Conservation (phyloP, 345 rosid species). For the Hibiscus mutabilis region DNA sequence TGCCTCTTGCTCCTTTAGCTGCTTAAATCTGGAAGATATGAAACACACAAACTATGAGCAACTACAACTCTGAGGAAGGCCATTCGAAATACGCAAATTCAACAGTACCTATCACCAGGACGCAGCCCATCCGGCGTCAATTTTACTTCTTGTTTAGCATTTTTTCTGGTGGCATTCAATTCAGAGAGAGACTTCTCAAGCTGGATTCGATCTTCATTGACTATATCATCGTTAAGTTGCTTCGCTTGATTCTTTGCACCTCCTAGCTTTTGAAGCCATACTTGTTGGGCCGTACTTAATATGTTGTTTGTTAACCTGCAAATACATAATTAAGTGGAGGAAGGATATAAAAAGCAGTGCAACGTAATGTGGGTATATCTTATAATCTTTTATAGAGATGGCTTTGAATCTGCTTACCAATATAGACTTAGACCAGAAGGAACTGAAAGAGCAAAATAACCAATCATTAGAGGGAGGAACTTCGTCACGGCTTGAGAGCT, state of each 20-base stretch:
- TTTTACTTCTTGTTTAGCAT: constrained; percentile 30
- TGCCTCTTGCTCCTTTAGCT: constrained; percentile 75
- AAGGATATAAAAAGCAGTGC: constrained; percentile 1
- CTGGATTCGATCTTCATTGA: constrained; percentile 32
- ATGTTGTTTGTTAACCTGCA: constrained; percentile 89
- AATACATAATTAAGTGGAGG: constrained; percentile 12
- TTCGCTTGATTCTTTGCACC: constrained; percentile 55
- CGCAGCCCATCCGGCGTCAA: constrained; percentile 46
- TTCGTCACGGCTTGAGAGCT: constrained; percentile 76
- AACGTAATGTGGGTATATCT: not conserved
- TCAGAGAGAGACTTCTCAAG: constrained; percentile 38
- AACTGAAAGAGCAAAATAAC: constrained; percentile 89
- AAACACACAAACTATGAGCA: constrained; percentile 13
- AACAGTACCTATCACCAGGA: constrained; percentile 71
- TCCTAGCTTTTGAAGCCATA: constrained; percentile 88
- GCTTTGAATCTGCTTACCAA: constrained; percentile 50
- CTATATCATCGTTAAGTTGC: constrained; percentile 33
- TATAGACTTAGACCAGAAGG: constrained; percentile 98
- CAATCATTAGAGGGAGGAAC: constrained; percentile 82
- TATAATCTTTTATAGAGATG: not conserved
- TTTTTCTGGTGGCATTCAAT: constrained; percentile 23
- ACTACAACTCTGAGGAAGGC: not conserved
- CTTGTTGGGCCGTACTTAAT: constrained; percentile 80
- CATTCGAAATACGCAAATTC: constrained; percentile 1
- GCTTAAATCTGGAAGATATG: constrained; percentile 52